Conservation (phyloP, 1,284 basidiomycete species). For the Phylloboletellus chloephorus region DNA sequence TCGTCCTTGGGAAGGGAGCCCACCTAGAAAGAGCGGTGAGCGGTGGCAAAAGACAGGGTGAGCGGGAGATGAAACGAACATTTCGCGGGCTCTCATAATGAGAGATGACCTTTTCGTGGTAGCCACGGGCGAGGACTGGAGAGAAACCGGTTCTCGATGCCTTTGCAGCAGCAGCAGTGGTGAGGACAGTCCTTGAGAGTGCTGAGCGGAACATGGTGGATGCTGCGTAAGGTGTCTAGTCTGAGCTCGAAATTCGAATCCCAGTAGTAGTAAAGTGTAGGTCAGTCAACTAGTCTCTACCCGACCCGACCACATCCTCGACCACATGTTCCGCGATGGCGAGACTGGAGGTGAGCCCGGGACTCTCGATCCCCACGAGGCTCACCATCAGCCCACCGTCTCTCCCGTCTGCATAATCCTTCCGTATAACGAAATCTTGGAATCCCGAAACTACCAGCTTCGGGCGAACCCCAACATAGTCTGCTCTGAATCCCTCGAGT, state of each 20-base stretch:
- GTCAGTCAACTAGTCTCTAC: neutral
- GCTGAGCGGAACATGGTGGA: slow-evolving; percentile 65
- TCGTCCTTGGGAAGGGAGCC: slow-evolving; percentile 93
- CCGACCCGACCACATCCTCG: slow-evolving; percentile 44
- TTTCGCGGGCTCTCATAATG: slow-evolving; percentile 96
- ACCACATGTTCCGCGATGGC: slow-evolving; percentile 71
- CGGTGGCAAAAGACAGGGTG: slow-evolving; percentile 37
- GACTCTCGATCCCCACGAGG: slow-evolving; percentile 74
- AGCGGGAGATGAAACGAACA: slow-evolving; percentile 48
- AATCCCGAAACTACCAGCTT: slow-evolving; percentile 84
- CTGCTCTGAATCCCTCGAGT: slow-evolving; percentile 66
- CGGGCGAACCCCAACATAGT: slow-evolving; percentile 90
- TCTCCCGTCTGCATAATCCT: slow-evolving; percentile 40
- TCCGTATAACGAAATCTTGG: slow-evolving; percentile 76
- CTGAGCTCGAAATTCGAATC: slow-evolving; percentile 34
- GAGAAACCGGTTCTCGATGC: slow-evolving; percentile 37
- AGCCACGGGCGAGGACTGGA: slow-evolving; percentile 57
- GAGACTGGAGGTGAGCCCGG: slow-evolving; percentile 69
- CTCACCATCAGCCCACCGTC: slow-evolving; percentile 56
- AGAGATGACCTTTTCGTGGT: slow-evolving; percentile 93
- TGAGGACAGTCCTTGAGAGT: slow-evolving; percentile 47
- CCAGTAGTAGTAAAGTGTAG: too few relatives aligned
- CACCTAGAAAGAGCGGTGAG: slow-evolving; percentile 67
- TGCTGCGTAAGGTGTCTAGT: slow-evolving; percentile 24
- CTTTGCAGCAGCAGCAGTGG: slow-evolving; percentile 40